Evolutionary conservation across 2,329 filamentous ascomycete genomes (phyloP).

Genomic region (Diaporthe vaccinii): DNA sequence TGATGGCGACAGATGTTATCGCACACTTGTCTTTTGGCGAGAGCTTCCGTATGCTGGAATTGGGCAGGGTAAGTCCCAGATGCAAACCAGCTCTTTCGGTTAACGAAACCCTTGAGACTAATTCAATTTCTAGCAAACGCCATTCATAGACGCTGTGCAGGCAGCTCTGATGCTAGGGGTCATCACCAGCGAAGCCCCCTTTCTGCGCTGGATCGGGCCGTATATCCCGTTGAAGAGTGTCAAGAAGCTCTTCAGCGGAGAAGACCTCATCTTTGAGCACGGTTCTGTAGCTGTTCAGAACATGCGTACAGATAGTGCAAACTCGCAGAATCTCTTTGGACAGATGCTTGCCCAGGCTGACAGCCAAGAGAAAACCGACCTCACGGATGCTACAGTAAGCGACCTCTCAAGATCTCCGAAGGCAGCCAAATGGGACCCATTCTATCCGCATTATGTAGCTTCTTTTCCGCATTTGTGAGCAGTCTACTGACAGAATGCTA

Average conservation of each 20-base stretch:
- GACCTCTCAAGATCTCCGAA: neutral
- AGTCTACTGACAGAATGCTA: neutral
- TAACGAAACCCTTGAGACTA: conserved; percentile 49
- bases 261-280: conserved; percentile 35
- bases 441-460: neutral
- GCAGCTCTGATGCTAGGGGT: conserved; percentile 22
- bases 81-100: neutral
- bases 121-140: conserved; percentile 47
- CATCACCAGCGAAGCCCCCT: conserved; percentile 26
- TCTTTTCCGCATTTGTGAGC: neutral
- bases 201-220: conserved; percentile 18
- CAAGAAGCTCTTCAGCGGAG: conserved; percentile 22
- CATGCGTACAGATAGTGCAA: conserved; percentile 32
- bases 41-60: conserved; percentile 43
- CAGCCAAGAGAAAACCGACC: conserved; percentile 37
- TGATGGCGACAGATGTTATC: conserved; percentile 60
- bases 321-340: conserved; percentile 43
- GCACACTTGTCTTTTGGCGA: conserved; percentile 58
- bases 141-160: conserved; percentile 31
- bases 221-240: conserved; percentile 25
- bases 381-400: conserved; percentile 46
- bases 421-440: neutral
- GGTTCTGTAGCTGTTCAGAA: conserved; percentile 29
- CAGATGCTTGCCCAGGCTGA: conserved; percentile 45
- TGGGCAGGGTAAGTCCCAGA: conserved; percentile 40